phyloP scores from a whole-genome alignment of 148 eudicot species.

The Gaultheria prostrata region DNA sequence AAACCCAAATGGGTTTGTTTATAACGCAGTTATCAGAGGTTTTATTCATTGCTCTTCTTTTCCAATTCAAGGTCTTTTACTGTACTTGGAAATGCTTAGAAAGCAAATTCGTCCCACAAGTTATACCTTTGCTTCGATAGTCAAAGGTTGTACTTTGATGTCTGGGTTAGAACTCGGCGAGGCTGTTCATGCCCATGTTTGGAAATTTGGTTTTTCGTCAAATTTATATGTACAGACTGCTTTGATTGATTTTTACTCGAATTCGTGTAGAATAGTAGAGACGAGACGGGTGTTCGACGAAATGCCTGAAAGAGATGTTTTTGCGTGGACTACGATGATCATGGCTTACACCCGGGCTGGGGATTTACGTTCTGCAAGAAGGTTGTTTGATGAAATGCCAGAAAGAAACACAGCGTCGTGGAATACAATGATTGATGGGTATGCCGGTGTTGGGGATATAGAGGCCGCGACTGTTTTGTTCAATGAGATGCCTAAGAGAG shows the following conservation, averaged over 20 bases:
- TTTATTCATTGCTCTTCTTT: constrained; percentile 32
- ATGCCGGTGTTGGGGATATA: constrained; percentile 51
- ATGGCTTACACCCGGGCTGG: constrained; percentile 47
- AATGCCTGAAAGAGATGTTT: constrained; percentile 67
- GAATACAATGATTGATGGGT: constrained; percentile 80
- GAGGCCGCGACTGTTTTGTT: constrained; percentile 51
- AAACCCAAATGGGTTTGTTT: constrained; percentile 60
- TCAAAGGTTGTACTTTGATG: constrained; percentile 46
- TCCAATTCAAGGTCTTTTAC: constrained; percentile 41
- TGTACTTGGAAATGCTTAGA: constrained; percentile 55
- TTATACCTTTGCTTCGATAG: constrained; percentile 56
- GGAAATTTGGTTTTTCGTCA: constrained; percentile 55
- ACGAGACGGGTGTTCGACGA: constrained; percentile 65
- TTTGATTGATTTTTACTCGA: constrained; percentile 63
- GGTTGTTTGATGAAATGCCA: constrained; percentile 62
- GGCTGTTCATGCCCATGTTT: constrained; percentile 55
- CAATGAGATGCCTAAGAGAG: constrained; percentile 43
- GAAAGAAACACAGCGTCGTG: constrained; percentile 57
- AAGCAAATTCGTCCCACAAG: constrained; percentile 42
- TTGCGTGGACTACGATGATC: constrained; percentile 64
- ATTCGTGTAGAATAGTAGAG: constrained; percentile 32
- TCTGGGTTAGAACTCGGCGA: constrained; percentile 34
- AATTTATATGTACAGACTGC: constrained; percentile 61
- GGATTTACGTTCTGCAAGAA: constrained; percentile 51
- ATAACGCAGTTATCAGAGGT: constrained; percentile 65